Evolutionary conservation across 352 stramenopile genomes (phyloP).

Genomic region (Globisporangium spinosum): DNA sequence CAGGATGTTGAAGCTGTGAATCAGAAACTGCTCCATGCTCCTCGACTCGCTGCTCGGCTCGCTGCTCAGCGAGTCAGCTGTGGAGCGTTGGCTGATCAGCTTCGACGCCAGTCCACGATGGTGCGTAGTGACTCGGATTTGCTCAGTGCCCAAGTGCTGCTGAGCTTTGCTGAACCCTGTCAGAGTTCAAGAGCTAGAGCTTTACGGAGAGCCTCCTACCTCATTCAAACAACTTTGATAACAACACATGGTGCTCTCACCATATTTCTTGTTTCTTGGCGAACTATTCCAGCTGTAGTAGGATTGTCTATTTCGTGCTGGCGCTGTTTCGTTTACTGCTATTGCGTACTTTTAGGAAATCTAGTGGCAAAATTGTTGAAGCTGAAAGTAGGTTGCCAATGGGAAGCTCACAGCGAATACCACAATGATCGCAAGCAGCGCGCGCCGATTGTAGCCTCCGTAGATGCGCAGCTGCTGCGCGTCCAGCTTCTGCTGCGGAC

Average conservation of each 20-base stretch:
- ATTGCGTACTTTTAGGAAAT: not conserved
- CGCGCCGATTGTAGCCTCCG: constrained; percentile 35
- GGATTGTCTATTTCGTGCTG: too few species aligned
- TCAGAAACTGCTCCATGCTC: not conserved
- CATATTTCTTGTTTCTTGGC: too few species aligned
- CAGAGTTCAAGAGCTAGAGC: too few species aligned
- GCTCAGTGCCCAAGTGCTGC: not conserved
- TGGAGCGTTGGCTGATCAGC: not conserved
- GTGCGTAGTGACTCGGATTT: not conserved
- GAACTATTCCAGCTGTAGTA: too few species aligned
- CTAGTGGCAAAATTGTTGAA: not conserved
- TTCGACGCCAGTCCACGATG: not conserved
- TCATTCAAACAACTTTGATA: too few species aligned
- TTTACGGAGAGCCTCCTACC: too few species aligned
- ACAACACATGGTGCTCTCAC: too few species aligned
- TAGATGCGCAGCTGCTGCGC: constrained; percentile 44
- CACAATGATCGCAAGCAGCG: constrained; percentile 16
- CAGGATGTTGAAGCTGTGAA: not conserved
- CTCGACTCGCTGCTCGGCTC: not conserved
- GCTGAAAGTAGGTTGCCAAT: constrained; percentile 15
- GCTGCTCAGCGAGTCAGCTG: not conserved
- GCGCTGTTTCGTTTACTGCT: too few species aligned
- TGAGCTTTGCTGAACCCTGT: not conserved
- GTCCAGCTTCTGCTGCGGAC: constrained; percentile 41
- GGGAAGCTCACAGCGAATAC: constrained; percentile 23